These are phyloP conservation scores for Hypoxylon fuscum DNA, from an alignment of 495 filamentous ascomycete genomes.

Conservation along the genomic window DNA sequence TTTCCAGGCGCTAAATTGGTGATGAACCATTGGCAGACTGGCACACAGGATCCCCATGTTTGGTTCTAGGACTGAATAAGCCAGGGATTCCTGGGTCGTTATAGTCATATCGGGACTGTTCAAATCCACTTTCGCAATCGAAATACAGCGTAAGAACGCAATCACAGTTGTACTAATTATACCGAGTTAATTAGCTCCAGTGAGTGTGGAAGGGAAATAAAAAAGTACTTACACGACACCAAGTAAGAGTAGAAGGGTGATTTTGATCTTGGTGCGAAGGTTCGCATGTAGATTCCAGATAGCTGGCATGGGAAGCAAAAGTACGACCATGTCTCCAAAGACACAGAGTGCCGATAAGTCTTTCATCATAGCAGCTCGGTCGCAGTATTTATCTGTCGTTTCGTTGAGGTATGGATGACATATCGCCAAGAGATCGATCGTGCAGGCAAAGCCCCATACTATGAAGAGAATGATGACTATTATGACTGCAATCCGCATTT, in stretches of 20 bases:
- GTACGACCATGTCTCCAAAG: slow-evolving; percentile 45
- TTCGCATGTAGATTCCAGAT: slow-evolving; percentile 46
- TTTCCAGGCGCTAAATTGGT: slow-evolving; percentile 2
- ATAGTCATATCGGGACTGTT: slow-evolving; percentile 14
- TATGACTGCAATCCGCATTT: not conserved
- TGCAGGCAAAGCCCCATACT: not conserved
- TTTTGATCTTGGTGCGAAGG: slow-evolving; percentile 30
- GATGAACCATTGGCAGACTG: slow-evolving; percentile 24
- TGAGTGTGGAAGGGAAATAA: not conserved
- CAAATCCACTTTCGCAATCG: slow-evolving; percentile 14
- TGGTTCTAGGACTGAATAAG: slow-evolving; percentile 27
- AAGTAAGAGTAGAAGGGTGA: slow-evolving; percentile 26
- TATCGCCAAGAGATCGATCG: not conserved
- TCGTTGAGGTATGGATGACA: not conserved
- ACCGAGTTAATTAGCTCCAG: not conserved
- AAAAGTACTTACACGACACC: slow-evolving; percentile 16
- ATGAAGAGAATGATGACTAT: slow-evolving; percentile 2
- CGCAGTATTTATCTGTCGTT: not conserved
- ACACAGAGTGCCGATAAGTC: slow-evolving; percentile 17
- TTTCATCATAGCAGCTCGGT: not conserved
- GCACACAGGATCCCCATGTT: slow-evolving; percentile 24
- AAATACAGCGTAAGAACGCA: slow-evolving; percentile 20
- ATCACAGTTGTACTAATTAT: slow-evolving; percentile 1
- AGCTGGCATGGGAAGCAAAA: slow-evolving; percentile 46
- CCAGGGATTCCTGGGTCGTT: slow-evolving; percentile 10